Evolutionary conservation across 805 yeast genomes (phyloP), one percentile per base, ranked within the genome.

Genomic region (Candida pseudofarinosa): DNA sequence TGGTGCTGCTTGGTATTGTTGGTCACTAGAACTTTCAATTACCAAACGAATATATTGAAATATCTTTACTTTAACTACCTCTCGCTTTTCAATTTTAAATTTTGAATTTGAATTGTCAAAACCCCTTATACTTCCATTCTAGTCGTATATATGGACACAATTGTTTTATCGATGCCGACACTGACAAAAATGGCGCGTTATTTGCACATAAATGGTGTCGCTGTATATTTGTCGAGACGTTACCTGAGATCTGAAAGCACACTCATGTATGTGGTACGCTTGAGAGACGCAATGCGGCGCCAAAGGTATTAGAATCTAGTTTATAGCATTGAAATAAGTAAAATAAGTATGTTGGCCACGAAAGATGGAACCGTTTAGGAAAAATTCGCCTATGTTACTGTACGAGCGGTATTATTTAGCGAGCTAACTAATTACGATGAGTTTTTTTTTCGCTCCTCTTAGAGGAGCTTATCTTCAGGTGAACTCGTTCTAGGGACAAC

Each of bases 401-500:
- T 23, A 7, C 6, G 6, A 7, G 6, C 28, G 6, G 28, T 6
- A 7, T 10, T 23, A 23, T 6, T 10, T 7, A 6, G 10, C 6
- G 6, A 23, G 10, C 28, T 23, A 23, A 23, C 28, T 23, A 23
- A 7, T 23, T 23, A 10, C 28, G 10, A 23, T 10, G 28, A 23
- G 28, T 7, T 28, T 42, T 44, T 26, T 42, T 37, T 28, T 52
- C 52, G 32, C 62, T 45, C 45, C 69, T 71, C 23, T 62, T 67
- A 61, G 64, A 63, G 43, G 70, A 69, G 31, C 73, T 73, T 31
- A 74, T 67, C 52, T 77, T 70, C 39, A 68, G 71, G 44, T 65
- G 55, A 17, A 82, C 80, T 42, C 85, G 72, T 55, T 82, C 88
- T 47, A 85, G 72, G 44, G 85, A 79, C 66, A 83, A 73, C 54